phyloP scores from a whole-genome alignment of 1,139 yeast genomes.

The Zhuliangozyma blackwelliae region DNA sequence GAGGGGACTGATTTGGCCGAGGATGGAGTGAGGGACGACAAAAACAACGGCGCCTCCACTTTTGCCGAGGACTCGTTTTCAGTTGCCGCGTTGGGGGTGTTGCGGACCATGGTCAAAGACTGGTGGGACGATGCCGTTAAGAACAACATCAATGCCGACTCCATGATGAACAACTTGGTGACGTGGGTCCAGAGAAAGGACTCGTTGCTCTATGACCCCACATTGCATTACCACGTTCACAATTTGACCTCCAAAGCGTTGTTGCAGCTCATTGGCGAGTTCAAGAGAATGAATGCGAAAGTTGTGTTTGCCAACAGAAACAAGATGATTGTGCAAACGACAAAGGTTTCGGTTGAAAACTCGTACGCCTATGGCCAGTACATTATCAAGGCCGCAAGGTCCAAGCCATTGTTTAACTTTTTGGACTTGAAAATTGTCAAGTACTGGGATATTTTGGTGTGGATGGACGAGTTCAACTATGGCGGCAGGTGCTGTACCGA shows the following conservation, averaged over 20 bases:
- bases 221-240: slow-evolving; percentile 82
- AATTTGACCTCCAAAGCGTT: slow-evolving; percentile 81
- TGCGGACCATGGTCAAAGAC: slow-evolving; percentile 71
- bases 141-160: slow-evolving; percentile 71
- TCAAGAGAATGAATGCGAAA: slow-evolving; percentile 69
- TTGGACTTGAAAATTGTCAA: slow-evolving; percentile 69
- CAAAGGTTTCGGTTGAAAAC: slow-evolving; percentile 75
- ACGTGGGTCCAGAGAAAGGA: slow-evolving; percentile 82
- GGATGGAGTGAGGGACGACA: slow-evolving; percentile 36
- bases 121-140: slow-evolving; percentile 94
- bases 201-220: slow-evolving; percentile 71
- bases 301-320: slow-evolving; percentile 81
- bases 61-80: slow-evolving; percentile 78
- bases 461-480: slow-evolving; percentile 92
- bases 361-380: slow-evolving; percentile 94
- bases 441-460: slow-evolving; percentile 87
- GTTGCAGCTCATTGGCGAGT: slow-evolving; percentile 76
- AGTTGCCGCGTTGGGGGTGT: slow-evolving; percentile 65
- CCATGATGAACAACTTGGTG: slow-evolving; percentile 77
- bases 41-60: slow-evolving; percentile 46
- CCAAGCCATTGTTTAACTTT: slow-evolving; percentile 78
- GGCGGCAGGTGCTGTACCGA: slow-evolving; percentile 76
- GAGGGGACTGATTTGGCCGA: slow-evolving; percentile 83
- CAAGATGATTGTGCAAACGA: slow-evolving; percentile 67
- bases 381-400: slow-evolving; percentile 70